Base-by-base conservation (phyloP, 164 flowering plant genomes). In the Stephania japonica region DNA sequence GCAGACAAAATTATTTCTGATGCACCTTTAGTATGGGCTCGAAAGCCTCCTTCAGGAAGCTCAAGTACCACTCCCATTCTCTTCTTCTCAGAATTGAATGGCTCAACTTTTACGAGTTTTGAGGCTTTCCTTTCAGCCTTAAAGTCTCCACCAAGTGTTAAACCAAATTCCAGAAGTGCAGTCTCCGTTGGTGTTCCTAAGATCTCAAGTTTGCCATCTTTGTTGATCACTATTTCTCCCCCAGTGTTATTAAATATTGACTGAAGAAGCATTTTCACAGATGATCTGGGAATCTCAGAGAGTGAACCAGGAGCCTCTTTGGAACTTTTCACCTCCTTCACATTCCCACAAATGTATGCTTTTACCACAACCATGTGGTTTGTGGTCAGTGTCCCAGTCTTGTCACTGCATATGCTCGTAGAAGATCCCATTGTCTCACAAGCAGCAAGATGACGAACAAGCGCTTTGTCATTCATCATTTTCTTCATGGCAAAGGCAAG, bases 401-500 rank as follows among this genome's bases (percentile, higher is more conserved):
- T 94, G 87, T 94, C 99, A 78, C 99, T 92, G 70, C 99, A 94
- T 65, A 94, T 94, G 76, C 78, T 85, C 11, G 99, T 94, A 21
- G 95, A 85, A 75, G 98, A 94, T 43, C 98, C 98, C 98, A 94
- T 94, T 23, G 98, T 94, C 82, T 94, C 98, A 81, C 97, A 94
- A 71, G 97, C 98, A 53, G 97, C 97, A 69, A 94, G 84, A 77
- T 94, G 84, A 75, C 97, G 91, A 50, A 94, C 98, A 50, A 94
- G 92, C 69, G 97, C 98, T 82, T 87, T 90, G 67, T 94, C 97
- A 65, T 91, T 92, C 98, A 94, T 94, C 98, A 94, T 94, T 83
- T 94, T 94, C 79, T 92, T 94, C 98, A 94, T 92, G 77, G 98
- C 98, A 83, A 94, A 94, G 53, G 98, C 98, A 82, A 94, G 97